Base-by-base conservation (phyloP, 768 basidiomycete genomes). In the Hemileccinum rubropunctum region DNA sequence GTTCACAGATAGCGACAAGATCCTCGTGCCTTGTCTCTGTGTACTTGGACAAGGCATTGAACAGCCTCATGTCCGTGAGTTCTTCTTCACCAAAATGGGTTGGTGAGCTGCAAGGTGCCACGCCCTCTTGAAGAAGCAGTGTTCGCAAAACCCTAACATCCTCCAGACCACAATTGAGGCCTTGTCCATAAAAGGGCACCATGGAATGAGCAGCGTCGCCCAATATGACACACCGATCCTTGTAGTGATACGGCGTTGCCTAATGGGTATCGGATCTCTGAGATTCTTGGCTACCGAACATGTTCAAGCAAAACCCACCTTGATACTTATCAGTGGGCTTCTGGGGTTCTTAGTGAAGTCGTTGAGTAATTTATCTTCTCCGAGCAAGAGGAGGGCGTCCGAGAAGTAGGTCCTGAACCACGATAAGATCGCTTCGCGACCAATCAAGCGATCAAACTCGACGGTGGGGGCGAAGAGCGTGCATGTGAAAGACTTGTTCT, bases 111-210 rank as follows among this genome's bases (percentile, higher is more conserved):
- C 65, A 68, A 70, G 51, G 83, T 68, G 52, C 78, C 50, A 95
- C 85, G 14, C 77, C 77, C 67, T 88, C 83, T 51, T 84, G 77
- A 48, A 81, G 80, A 61, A 98, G 76, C 48, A 94, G 71, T 27
- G 81, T 76, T 51, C 84, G 80, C 57, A 99, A 78, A 45, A 98
- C 82, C 58, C 97, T 83, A 59, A 98, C 94, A 69, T 99, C 95
- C 72, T 99, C 95, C 45, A 99, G 79, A 14, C 95, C 95, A 64
- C 95, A 97, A 65, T 99, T 99, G 59, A 98, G 79, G 36, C 95
- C 95, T 76, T 99, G 95, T 37, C 95, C 90, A 66, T 89, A 94
- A 73, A 94, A 95, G 54, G 95, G 95, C n/a, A 95, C 94, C 94
- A 98, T 98, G 37, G 92, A 88, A 70, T 99, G 95, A 11, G 93